A percentile compares a stretch with the other conserved stretches of the same genome.
These are phyloP conservation scores for Eudorina sp. DNA, from an alignment of 139 green algal genomes.

Conservation along the genomic window DNA sequence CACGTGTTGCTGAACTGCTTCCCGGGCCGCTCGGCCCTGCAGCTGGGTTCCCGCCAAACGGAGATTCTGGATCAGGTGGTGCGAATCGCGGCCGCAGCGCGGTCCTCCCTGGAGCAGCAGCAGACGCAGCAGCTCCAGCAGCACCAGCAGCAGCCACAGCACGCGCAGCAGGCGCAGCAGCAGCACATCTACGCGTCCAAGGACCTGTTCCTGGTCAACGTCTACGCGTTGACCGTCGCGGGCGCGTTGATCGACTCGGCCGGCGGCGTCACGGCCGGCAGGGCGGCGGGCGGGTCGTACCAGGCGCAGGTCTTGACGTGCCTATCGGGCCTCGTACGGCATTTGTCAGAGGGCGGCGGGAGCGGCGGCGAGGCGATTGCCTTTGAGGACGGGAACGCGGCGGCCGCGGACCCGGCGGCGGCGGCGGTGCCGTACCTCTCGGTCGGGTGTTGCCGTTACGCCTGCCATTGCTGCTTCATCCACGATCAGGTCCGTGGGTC, in stretches of 20 bases:
- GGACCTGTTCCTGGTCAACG: slow-evolving; percentile 52
- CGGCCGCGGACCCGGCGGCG: not conserved
- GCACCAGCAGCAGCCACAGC: not conserved
- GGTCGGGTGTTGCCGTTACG: slow-evolving; percentile 58
- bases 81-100: not conserved
- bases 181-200: slow-evolving; percentile 18
- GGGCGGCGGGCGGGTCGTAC: not conserved
- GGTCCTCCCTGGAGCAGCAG: slow-evolving; percentile 16
- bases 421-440: not conserved
- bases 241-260: not conserved
- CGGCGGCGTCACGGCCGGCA: not conserved
- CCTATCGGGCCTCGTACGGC: slow-evolving; percentile 38
- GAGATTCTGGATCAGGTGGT: slow-evolving; percentile 17
- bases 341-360: slow-evolving; percentile 49
- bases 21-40: slow-evolving; percentile 17
- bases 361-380: slow-evolving; percentile 6
- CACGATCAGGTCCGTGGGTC: slow-evolving; percentile 41
- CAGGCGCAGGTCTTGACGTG: slow-evolving; percentile 8
- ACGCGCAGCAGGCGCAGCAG: not conserved
- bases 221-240: slow-evolving; percentile 25
- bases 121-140: not conserved
- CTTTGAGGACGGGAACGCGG: slow-evolving; percentile 16
- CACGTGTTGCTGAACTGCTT: slow-evolving; percentile 46
- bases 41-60: not conserved
- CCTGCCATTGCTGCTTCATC: slow-evolving; percentile 59